A percentile compares a stretch with the other conserved stretches of the same genome.
Evolutionary conservation across 2,329 filamentous ascomycete genomes (phyloP).

Genomic region (Colletotrichum spaethianum): DNA sequence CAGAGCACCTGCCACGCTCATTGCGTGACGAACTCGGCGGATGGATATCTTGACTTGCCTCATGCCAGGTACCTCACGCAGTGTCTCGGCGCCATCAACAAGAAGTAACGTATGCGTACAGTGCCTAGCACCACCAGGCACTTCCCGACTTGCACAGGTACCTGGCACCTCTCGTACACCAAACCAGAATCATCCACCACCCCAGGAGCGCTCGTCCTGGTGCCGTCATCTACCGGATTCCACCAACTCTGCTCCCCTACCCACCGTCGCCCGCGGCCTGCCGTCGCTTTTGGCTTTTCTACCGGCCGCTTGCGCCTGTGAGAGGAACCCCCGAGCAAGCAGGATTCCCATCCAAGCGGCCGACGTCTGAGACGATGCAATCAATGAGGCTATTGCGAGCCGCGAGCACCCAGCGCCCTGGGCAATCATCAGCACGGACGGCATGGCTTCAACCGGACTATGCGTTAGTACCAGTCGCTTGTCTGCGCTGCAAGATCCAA

Average conservation of each 20-base stretch:
- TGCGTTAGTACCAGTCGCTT: slow-evolving; percentile 26
- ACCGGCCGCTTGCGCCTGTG: background rate
- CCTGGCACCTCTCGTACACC: background rate
- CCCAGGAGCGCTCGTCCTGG: background rate
- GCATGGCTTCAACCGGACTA: slow-evolving; percentile 27
- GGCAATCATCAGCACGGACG: slow-evolving; percentile 28
- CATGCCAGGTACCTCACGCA: slow-evolving; percentile 14
- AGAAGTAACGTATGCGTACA: slow-evolving; percentile 8
- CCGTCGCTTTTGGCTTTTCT: slow-evolving; percentile 3
- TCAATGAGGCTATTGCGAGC: slow-evolving; percentile 10
- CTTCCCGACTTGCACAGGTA: background rate
- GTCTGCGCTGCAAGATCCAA: slow-evolving; percentile 26
- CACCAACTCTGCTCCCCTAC: background rate
- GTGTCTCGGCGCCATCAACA: slow-evolving; percentile 24
- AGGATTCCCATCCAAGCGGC: slow-evolving; percentile 1
- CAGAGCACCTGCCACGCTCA: slow-evolving; percentile 14
- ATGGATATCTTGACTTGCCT: background rate
- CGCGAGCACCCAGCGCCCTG: slow-evolving; percentile 15
- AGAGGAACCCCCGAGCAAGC: slow-evolving; percentile 3
- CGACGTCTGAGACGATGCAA: slow-evolving; percentile 28
- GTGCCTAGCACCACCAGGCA: background rate
- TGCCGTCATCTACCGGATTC: slow-evolving; percentile 25
- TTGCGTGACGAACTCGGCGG: background rate
- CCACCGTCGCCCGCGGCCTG: background rate
- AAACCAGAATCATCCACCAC: background rate